Evolutionary conservation across 257 asterid species (phyloP).

Genomic region (Phtheirospermum japonicum): DNA sequence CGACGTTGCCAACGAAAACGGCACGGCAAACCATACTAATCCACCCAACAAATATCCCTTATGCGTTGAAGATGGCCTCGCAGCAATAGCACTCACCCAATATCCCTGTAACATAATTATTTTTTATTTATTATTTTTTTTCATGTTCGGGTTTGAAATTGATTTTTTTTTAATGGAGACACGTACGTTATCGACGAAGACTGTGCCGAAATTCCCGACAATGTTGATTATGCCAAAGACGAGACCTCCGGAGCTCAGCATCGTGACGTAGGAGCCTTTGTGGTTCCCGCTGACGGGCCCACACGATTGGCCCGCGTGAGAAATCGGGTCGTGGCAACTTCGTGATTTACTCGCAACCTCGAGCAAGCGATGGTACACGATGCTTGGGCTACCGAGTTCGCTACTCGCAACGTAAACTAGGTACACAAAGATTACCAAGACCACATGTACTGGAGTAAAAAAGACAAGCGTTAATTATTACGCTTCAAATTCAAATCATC

Average conservation of each 20-base stretch:
- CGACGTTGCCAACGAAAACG: constrained; percentile 87
- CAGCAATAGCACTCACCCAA: constrained; percentile 96
- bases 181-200: constrained; percentile 85
- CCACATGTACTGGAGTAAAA: constrained; percentile 66
- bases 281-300: constrained; percentile 77
- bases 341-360: constrained; percentile 74
- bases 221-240: constrained; percentile 91
- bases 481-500: too few species aligned
- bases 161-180: background rate
- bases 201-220: constrained; percentile 90
- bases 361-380: constrained; percentile 59
- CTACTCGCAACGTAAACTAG: constrained; percentile 69
- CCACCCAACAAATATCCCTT: constrained; percentile 91
- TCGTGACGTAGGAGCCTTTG: constrained; percentile 79
- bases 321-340: constrained; percentile 59
- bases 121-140: too few species aligned
- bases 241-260: constrained; percentile 89
- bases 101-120: constrained; percentile 46
- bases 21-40: constrained; percentile 93
- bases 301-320: constrained; percentile 68
- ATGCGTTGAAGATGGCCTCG: constrained; percentile 94
- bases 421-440: constrained; percentile 76
- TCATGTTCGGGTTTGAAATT: too few species aligned
- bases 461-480: too few species aligned
- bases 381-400: constrained; percentile 80